Percentiles rank a stretch among this genome's conserved stretches.
These are phyloP conservation scores for Casuarina equisetifolia DNA, from an alignment of 306 rosid species.

Conservation along the genomic window DNA sequence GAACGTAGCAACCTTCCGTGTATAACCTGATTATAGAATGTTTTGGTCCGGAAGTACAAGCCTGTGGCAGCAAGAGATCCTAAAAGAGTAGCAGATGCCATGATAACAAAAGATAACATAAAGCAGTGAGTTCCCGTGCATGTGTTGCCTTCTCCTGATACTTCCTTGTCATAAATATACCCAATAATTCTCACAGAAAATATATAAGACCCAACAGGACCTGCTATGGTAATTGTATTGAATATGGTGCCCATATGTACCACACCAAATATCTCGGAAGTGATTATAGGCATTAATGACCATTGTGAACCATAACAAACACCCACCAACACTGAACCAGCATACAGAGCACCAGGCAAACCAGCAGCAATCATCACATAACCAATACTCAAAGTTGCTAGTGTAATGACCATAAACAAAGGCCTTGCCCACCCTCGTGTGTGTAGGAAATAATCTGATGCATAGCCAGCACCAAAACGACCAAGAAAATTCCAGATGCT, in stretches of 20 bases:
- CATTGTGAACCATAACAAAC: conserved; percentile 14
- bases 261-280: conserved; percentile 11
- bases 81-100: conserved; percentile 50
- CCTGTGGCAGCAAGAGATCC: conserved; percentile 53
- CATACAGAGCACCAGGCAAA: conserved; percentile 10
- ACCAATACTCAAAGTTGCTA: conserved; percentile 6
- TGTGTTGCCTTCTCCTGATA: conserved; percentile 28
- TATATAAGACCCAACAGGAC: conserved; percentile 7
- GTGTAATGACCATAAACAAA: neutral
- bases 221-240: conserved; percentile 12
- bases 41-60: conserved; percentile 56
- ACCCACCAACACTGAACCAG: conserved; percentile 7
- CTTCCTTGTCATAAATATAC: conserved; percentile 32
- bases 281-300: conserved; percentile 2
- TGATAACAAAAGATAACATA: conserved; percentile 47
- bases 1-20: conserved; percentile 32
- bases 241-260: conserved; percentile 6
- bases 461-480: conserved; percentile 9
- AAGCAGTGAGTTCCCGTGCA: conserved; percentile 59
- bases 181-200: conserved; percentile 11
- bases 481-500: conserved; percentile 18
- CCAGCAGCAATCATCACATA: conserved; percentile 8
- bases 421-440: conserved; percentile 6
- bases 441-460: conserved; percentile 6
- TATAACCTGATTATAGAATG: conserved; percentile 44